phyloP scores from a whole-genome alignment of 2,329 filamentous ascomycete species.

The Hypoxylon sp. region DNA sequence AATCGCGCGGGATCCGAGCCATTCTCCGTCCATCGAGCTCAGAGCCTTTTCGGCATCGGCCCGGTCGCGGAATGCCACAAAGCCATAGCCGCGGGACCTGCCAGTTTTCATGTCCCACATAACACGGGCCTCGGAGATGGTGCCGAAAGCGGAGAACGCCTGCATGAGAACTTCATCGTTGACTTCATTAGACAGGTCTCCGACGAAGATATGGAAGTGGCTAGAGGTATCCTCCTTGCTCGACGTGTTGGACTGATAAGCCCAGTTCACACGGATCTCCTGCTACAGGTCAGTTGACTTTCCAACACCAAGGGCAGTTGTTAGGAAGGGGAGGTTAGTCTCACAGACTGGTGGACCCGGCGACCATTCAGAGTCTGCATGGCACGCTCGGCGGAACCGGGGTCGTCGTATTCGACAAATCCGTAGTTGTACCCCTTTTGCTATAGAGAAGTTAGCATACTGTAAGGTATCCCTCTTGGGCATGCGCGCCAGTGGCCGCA shows the following conservation, averaged over 20 bases:
- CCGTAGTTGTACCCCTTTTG: constrained; percentile 98
- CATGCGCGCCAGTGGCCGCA: background rate
- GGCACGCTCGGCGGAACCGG: constrained; percentile 92
- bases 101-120: constrained; percentile 99
- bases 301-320: background rate
- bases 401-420: constrained; percentile 98
- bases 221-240: constrained; percentile 98
- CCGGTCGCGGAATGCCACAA: constrained; percentile 95
- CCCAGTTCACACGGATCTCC: constrained; percentile 99
- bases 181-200: constrained; percentile 96
- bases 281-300: constrained; percentile 49
- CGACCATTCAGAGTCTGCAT: constrained; percentile 97
- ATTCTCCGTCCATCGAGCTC: constrained; percentile 98
- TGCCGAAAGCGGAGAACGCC: constrained; percentile 95
- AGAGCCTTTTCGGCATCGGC: constrained; percentile 93
- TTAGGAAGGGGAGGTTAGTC: constrained; percentile 45
- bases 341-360: constrained; percentile 92
- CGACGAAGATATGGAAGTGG: constrained; percentile 99
- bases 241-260: constrained; percentile 92
- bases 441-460: constrained; percentile 55
- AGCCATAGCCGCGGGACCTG: constrained; percentile 94
- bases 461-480: background rate
- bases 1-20: constrained; percentile 96
- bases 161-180: constrained; percentile 94
- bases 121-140: constrained; percentile 94